Evolutionary conservation across 148 eudicot species (phyloP), one percentile per base, ranked within the genome.

Genomic region (Chenopodium suecicum): DNA sequence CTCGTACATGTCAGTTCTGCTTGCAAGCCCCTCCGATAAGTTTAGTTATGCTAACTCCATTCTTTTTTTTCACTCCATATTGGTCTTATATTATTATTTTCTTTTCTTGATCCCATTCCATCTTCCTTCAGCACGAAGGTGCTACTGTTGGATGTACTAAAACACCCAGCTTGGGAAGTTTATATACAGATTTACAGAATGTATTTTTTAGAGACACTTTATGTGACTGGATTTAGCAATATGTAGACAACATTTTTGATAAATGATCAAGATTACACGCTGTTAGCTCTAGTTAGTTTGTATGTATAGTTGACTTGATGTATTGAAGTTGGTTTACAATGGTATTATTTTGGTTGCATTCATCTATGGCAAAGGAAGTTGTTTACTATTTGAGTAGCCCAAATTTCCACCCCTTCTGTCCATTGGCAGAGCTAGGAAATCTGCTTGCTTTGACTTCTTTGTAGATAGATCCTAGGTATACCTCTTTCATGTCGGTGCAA

Each of bases 131-230:
- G 80, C 58, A 77, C 80, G n/a, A 84, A 84, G 79, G 86, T 84
- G 80, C 80, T 84, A 70, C 80, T 80, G 54, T 31, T 76, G 80
- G 86, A 63, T 80, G 83, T 76, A 80, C 73, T 80, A 74, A 71
- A 84, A 84, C 78, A 65, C 77, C 80, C 64, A 64, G 73, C 67
- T 73, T 72, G 80, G 77, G 67, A 76, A 70, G 76, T 29, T 63
- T 77, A 80, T 74, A 70, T 32, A 69, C 83, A 64, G 56, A 80
- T 52, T 69, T 32, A 74, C 83, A 64, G 56, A 80, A 64, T 69
- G 80, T 32, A 84, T 77, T 80, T 27, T 80, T 76, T 25, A 2
- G 76, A 47, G 66, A 76, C 73, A 32, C 23, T 56, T 72, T 7
- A 58, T 70, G 47, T 80, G 86, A 58, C 73, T 64, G 58, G 34